Evolutionary conservation across 2,329 filamentous ascomycete genomes (phyloP), one percentile per base, ranked within the genome.

Genomic region (Colletotrichum sp.): DNA sequence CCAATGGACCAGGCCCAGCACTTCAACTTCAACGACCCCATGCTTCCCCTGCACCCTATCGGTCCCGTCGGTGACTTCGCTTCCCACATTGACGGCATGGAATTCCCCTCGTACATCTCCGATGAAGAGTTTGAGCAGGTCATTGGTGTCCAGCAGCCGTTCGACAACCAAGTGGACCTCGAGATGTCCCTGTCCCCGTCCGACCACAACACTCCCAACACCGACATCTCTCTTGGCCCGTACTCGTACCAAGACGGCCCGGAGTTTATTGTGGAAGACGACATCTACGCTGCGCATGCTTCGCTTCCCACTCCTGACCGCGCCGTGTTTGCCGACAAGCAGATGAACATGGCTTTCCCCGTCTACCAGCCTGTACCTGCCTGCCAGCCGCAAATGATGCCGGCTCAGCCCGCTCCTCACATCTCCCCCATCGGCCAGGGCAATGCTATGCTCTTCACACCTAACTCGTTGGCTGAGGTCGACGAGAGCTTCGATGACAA

Each of bases 401-500:
- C 78, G 78, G 79, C 75, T 78, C 78, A 81, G 74, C 79, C 79
- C 36, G 83, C 85, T 36, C 85, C 88, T 30, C 93, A 94, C 76
- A 90, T 95, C 77, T 95, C 94, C 5, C 93, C 93, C 10, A 88
- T 89, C 70, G 94, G 92, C 7, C 93, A 95, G 79, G 89, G 90
- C 43, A 92, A 93, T 75, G 86, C 92, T 2, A 94, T 94, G 86
- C 88, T 95, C 36, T 94, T 89, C 84, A 94, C 93, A 12, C 92
- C 94, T 64, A 88, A 89, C 57, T 93, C 92, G 0, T 83, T 92
- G 75, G 86, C 87, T 21, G 90, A 91, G 28, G 87, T 92, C 30
- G 93, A 95, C 76, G 93, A 95, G 80, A 90, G 89, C 52, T 94
- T 92, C 79, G 90, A 91, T 55, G 92, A 93, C 34, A 86, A 85